Evolutionary conservation across 2,329 filamentous ascomycete genomes (phyloP), one percentile per base, ranked within the genome.

Genomic region (Aureobasidium vineae): DNA sequence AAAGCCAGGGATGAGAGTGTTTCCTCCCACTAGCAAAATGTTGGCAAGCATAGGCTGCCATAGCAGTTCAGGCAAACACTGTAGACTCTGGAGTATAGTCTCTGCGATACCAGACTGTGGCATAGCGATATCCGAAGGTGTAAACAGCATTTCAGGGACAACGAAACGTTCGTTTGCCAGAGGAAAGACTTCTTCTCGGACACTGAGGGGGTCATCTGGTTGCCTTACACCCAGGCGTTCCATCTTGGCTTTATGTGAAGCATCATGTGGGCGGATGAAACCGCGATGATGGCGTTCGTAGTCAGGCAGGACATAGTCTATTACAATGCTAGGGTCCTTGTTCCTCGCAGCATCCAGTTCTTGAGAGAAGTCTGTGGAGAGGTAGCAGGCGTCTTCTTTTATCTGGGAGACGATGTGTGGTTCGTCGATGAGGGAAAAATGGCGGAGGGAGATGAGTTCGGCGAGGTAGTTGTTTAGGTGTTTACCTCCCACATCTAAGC

Each of bases 401-500:
- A 98, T 93, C 76, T 97, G 91, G 73, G 97, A 97, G 75, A 97
- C 92, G 60, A 98, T 89, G 76, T 96, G 89, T 0, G 90, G 89
- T 72, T 99, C 95, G 76, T 96, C 93, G 69, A 95, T 88, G 87
- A 99, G 93, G 75, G 97, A 94, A 77, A 96, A 97, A 74, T 97
- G 92, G 7, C 95, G 89, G 16, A 96, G 84, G 1, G 93, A 97
- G 21, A 98, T 87, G 19, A 96, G 84, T 66, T 95, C 90, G 56
- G 95, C 94, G 40, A 99, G 83, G 75, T 96, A 90, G 76, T 98
- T 98, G 26, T 94, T 97, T 69, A 99, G 80, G 61, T 96, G 85
- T 78, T 97, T 98, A 66, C 95, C 95, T 50, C 95, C 95, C 7
- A 98, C 85, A 65, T 97, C 92, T 54, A 99, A 86, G 45, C 95